Evolutionary conservation across 2,329 filamentous ascomycete genomes (phyloP).

Genomic region (Aspergillus udagawae): DNA sequence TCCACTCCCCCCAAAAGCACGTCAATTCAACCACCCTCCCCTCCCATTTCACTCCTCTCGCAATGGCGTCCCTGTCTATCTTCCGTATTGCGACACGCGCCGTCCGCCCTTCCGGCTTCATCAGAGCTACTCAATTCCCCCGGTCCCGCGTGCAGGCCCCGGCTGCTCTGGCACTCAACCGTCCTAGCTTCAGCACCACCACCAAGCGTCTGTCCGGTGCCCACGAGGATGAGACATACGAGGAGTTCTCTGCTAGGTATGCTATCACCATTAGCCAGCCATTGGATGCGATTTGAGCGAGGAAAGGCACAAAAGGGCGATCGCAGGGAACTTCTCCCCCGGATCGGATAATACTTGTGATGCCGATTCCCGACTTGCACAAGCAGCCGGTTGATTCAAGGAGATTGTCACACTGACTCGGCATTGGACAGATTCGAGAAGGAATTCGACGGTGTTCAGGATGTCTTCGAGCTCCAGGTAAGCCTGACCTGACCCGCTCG

Average conservation of each 20-base stretch:
- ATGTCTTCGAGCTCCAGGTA: constrained; percentile 99
- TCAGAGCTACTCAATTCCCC: constrained; percentile 61
- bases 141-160: constrained; percentile 56
- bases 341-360: constrained; percentile 6
- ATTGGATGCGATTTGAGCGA: constrained; percentile 18
- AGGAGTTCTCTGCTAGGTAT: constrained; percentile 98
- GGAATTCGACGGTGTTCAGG: constrained; percentile 95
- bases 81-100: constrained; percentile 69
- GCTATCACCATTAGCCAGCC: constrained; percentile 24
- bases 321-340: constrained; percentile 11
- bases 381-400: neutral
- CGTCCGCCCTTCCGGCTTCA: constrained; percentile 54
- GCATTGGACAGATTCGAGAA: constrained; percentile 81
- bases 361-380: neutral
- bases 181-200: constrained; percentile 57
- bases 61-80: constrained; percentile 65
- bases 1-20: constrained; percentile 10
- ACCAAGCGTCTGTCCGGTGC: constrained; percentile 55
- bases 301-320: constrained; percentile 6
- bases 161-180: constrained; percentile 49
- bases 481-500: constrained; percentile 27
- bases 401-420: constrained; percentile 30
- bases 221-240: constrained; percentile 94
- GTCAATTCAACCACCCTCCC: constrained; percentile 25
- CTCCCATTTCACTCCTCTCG: constrained; percentile 22